Evolutionary conservation across 2,329 filamentous ascomycete species (phyloP), one percentile per base, ranked within the genome.

Genomic region (Dactylellina leptospora): DNA sequence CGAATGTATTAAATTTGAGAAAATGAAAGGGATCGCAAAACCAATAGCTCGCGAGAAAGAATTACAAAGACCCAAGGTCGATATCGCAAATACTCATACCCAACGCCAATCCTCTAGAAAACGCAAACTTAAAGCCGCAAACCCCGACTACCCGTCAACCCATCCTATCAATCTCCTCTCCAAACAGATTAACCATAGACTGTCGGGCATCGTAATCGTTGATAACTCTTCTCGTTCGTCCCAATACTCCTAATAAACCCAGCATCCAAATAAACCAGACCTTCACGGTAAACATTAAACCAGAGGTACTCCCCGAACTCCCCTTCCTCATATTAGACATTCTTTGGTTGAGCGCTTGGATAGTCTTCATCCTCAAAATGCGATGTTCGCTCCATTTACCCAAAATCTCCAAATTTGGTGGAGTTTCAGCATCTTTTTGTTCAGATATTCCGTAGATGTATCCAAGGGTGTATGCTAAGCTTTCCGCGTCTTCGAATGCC

Each of bases 401-500:
- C 4, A 71, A 25, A 11, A 53, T 48, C 20, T 56, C 51, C 16
- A 47, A 42, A 1, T 28, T 11, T 4, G 8, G 6, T 0, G 56
- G 50, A 5, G 48, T 44, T 16, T 25, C 38, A 16, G 40, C 22
- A 10, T 18, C 4, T 13, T 20, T 10, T 10, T 18, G 16, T 3
- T 33, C 28, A 13, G n/a, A 20, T 11, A 18, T 18, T 8, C 40
- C 20, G 18, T 50, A 56, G 1, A 28, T 28, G 30, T 33, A 16
- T 8, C 42, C 44, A 9, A 71, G 58, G 0, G 66, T 23, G 48
- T 71, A 74, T 0, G 80, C 78, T 10, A 86, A 78, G 0, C 81
- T 80, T 70, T 84, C 82, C 0, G 80, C 81, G 77, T 87, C 85
- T 76, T 87, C 85, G 9, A 87, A 75, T 0, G 83, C 85, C 76